Base-by-base conservation (phyloP, 2,329 filamentous ascomycete species). In the Epichloe hybrida region DNA sequence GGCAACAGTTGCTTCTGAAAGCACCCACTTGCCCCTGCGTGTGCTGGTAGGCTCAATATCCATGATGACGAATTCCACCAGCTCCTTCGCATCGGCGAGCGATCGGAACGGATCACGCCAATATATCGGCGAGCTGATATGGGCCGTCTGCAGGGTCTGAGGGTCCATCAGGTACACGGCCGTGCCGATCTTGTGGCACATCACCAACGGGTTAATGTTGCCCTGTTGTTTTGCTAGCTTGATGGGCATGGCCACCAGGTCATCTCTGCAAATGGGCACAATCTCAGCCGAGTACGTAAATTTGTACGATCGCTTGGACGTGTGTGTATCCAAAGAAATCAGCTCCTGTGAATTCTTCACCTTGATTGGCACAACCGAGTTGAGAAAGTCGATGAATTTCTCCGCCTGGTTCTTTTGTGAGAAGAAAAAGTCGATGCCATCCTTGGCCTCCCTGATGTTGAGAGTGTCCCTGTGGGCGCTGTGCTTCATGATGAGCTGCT, bases 381-480 rank as follows among this genome's bases (percentile, higher is more conserved):
- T 81, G 54, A 96, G 72, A 66, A 96, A 95, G 67, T 97, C 90
- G 54, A 94, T 80, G 65, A 95, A 91, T 62, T 87, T 89, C 63
- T 95, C 88, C 7, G 90, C 91, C 60, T 95, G 86, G 62, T 96
- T 98, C 61, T 88, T 77, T 52, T 86, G 82, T 0, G 88, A 79
- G 63, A 93, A 98, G 75, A 84, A 98, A 67, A 98, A 98, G 66
- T 98, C 93, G 53, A 98, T 83, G 1, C 93, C 93, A 60, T 96
- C 89, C 69, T 90, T 90, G 31, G 88, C 86, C 70, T 98, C 93
- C 66, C 94, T 96, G 71, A 98, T 98, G 67, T 97, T 98, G 69
- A 96, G 90, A 1, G 91, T 93, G 59, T 98, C 90, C 57, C 81
- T 80, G 67, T 95, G 90, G 4, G 91, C 93, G 51, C 80, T 80